Evolutionary conservation across 2,329 filamentous ascomycete genomes (phyloP).

Genomic region (Aureobasidium pullulans): DNA sequence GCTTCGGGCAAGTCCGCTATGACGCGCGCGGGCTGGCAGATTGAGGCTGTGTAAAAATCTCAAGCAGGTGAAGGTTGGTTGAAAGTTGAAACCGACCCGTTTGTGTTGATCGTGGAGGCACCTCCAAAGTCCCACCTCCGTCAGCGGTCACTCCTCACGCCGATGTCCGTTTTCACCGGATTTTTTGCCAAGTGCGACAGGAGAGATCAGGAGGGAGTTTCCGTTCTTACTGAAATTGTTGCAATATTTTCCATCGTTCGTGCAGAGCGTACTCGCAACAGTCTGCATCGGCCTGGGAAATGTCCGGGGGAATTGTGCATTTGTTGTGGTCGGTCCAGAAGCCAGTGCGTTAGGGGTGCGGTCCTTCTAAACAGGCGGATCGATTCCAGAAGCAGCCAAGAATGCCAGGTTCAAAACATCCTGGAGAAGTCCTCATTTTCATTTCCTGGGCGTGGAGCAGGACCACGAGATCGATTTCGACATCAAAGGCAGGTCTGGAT

Average conservation of each 20-base stretch:
- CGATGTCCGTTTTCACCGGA: not conserved
- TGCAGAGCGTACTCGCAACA: not conserved
- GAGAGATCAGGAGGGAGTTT: not conserved
- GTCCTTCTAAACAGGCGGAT: not conserved
- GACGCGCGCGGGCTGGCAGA: not conserved
- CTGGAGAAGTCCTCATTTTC: not conserved
- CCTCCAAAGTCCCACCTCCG: not conserved
- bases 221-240: not conserved
- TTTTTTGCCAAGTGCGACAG: not conserved
- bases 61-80: not conserved
- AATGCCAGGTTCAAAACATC: not conserved
- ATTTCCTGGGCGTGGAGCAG: not conserved
- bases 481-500: not conserved
- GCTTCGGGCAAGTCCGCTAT: not conserved
- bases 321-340: not conserved
- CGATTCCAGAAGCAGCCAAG: conserved; percentile 2
- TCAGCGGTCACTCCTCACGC: not conserved
- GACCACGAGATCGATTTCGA: not conserved
- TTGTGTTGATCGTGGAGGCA: not conserved
- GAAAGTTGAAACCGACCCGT: not conserved
- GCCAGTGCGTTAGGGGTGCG: not conserved
- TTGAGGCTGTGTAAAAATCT: conserved; percentile 4
- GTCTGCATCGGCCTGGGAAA: not conserved
- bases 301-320: no score
- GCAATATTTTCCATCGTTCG: no score